These are phyloP conservation scores for Elasticomyces elasticus DNA, from an alignment of 495 filamentous ascomycete species.

Conservation along the genomic window DNA sequence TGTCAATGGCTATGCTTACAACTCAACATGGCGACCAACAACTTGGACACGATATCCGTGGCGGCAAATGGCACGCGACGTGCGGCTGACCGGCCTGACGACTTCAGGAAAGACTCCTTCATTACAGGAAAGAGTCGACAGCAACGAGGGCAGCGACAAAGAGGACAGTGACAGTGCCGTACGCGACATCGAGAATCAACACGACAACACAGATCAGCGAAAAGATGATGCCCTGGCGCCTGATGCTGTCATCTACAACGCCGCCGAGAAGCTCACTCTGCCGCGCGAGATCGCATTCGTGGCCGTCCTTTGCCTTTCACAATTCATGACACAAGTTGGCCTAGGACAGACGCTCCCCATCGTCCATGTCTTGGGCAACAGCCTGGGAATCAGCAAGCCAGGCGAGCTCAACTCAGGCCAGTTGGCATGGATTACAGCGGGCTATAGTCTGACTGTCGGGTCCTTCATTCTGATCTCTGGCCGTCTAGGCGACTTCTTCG, in stretches of 20 bases:
- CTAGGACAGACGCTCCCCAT: slow-evolving; percentile 3
- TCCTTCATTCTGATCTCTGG: slow-evolving; percentile 24
- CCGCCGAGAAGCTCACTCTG: background rate
- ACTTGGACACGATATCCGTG: background rate
- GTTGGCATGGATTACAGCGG: slow-evolving; percentile 17
- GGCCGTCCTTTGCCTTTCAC: slow-evolving; percentile 10
- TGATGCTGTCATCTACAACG: background rate
- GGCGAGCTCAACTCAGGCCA: slow-evolving; percentile 2
- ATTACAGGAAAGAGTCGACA: background rate
- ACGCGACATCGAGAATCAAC: background rate
- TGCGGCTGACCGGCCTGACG: background rate
- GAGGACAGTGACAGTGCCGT: background rate
- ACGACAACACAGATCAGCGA: background rate
- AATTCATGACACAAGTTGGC: slow-evolving; percentile 14
- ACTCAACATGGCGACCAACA: background rate
- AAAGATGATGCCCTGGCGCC: background rate
- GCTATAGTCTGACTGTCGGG: slow-evolving; percentile 21
- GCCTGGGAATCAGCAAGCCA: slow-evolving; percentile 6
- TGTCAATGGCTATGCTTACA: background rate
- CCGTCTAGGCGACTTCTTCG: slow-evolving; percentile 20
- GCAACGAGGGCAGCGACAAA: background rate
- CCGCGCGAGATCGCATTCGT: slow-evolving; percentile 11
- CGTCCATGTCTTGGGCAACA: slow-evolving; percentile 8
- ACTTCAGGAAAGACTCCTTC: background rate
- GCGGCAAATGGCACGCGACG: background rate